Evolutionary conservation across 1,284 basidiomycete species (phyloP), one percentile per base, ranked within the genome.

Genomic region (Schizopora paradoxa): DNA sequence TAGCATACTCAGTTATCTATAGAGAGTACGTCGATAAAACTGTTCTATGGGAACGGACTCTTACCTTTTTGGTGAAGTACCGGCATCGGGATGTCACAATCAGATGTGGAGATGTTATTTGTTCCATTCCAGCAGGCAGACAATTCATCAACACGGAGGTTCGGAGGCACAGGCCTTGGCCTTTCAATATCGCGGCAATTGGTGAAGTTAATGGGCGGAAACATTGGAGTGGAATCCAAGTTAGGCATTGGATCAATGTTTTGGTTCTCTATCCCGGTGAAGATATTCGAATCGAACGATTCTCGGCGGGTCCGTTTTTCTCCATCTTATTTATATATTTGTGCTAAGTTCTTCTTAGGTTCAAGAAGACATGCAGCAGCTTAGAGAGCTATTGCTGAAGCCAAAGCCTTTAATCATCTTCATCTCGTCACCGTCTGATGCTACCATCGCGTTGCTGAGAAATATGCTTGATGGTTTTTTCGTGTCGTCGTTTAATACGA

Each of bases 51-150:
- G 79, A n/a, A n/a, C n/a, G n/a, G n/a, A n/a, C n/a, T n/a, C n/a
- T n/a, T n/a, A n/a, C n/a, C n/a, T n/a, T n/a, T n/a, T n/a, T n/a
- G 78, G 57, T 81, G 84, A n/a, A n/a, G n/a, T 56, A 81, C 80
- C 5, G 82, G 82, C 1, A 82, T 84, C 40, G 82, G 82, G 1
- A 59, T 86, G 34, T 75, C 79, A 4, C 64, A 73, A 5, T 75
- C 73, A 50, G 81, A 84, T 49, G 74, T 80, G 3, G 78, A 82
- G 41, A 66, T 76, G 7, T 61, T 86, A 2, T 86, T 84, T 51
- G 74, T 79, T 16, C 82, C 82, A 10, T 86, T 86, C 52, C 80
- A 82, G 52, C 82, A 86, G 61, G 82, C 81, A 7, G 82, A 86
- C 65, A 83, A 79, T 54, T 84, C 81, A 0, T 82, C 81, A 1